phyloP scores from a whole-genome alignment of 2,329 filamentous ascomycete genomes.

The Pseudocercospora musae region DNA sequence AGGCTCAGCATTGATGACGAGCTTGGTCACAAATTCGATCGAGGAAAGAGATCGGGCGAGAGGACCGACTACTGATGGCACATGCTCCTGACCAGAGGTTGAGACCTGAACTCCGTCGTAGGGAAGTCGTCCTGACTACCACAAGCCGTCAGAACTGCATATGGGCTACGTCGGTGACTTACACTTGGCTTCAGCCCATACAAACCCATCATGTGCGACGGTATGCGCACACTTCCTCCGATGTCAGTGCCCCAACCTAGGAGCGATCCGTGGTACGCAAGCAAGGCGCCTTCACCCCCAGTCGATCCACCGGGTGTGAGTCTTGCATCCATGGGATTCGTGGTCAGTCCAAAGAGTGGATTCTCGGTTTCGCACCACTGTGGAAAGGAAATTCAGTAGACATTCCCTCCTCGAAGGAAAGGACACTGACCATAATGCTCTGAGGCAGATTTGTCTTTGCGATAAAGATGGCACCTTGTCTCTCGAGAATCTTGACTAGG shows the following conservation, averaged over 20 bases:
- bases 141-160: background rate
- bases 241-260: constrained; percentile 53
- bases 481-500: constrained; percentile 49
- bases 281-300: constrained; percentile 44
- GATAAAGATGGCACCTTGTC: constrained; percentile 52
- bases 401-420: background rate
- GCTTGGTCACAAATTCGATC: constrained; percentile 44
- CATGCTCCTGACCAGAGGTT: constrained; percentile 62
- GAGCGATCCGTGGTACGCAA: constrained; percentile 43
- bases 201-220: constrained; percentile 47
- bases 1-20: constrained; percentile 33
- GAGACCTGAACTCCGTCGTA: constrained; percentile 60
- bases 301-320: constrained; percentile 50
- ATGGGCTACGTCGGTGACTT: constrained; percentile 13
- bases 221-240: constrained; percentile 52
- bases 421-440: constrained; percentile 47
- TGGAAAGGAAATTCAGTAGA: constrained; percentile 12
- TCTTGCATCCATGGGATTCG: constrained; percentile 42
- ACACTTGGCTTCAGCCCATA: constrained; percentile 51
- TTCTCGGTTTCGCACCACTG: constrained; percentile 56
- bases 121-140: constrained; percentile 51
- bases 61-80: constrained; percentile 61
- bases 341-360: constrained; percentile 51
- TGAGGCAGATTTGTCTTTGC: constrained; percentile 53
- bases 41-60: constrained; percentile 54